These are phyloP conservation scores for Tulasnella sp. DNA, from an alignment of 768 basidiomycete species.

Conservation along the genomic window DNA sequence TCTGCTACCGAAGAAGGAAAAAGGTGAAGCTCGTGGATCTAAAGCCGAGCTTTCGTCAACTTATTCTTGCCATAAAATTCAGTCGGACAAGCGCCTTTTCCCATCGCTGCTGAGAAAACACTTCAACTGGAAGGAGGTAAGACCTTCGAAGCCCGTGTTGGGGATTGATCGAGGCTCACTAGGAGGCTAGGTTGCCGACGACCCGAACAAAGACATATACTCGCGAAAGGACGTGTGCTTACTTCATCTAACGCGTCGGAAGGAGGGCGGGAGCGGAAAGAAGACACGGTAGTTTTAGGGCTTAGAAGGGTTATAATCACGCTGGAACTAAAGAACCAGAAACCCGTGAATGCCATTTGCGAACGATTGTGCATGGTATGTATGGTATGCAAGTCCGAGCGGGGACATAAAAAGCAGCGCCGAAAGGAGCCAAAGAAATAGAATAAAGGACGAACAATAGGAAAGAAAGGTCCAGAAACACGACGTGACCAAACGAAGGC, in stretches of 20 bases:
- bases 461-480: not conserved
- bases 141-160: slow-evolving; percentile 9
- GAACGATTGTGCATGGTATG: slow-evolving; percentile 5
- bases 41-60: not conserved
- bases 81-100: slow-evolving; percentile 92
- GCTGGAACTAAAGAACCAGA: not conserved
- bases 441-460: not conserved
- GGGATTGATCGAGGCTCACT: not conserved
- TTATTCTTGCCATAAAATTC: slow-evolving; percentile 9
- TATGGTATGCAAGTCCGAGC: slow-evolving; percentile 1
- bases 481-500: not conserved
- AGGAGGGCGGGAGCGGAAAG: not conserved
- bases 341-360: slow-evolving; percentile 2
- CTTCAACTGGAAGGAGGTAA: slow-evolving; percentile 68
- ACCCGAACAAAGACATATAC: slow-evolving; percentile 57
- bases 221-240: slow-evolving; percentile 63
- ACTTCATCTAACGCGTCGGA: slow-evolving; percentile 41
- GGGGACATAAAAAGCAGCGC: not conserved
- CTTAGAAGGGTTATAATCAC: not conserved
- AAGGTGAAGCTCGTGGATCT: slow-evolving; percentile 51
- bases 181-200: slow-evolving; percentile 52
- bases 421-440: not conserved
- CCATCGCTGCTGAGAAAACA: slow-evolving; percentile 61
- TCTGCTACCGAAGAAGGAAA: slow-evolving; percentile 91
- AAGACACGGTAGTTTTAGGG: not conserved